Conservation (phyloP, 2,329 filamentous ascomycete species). For the Alternaria gaisen region DNA sequence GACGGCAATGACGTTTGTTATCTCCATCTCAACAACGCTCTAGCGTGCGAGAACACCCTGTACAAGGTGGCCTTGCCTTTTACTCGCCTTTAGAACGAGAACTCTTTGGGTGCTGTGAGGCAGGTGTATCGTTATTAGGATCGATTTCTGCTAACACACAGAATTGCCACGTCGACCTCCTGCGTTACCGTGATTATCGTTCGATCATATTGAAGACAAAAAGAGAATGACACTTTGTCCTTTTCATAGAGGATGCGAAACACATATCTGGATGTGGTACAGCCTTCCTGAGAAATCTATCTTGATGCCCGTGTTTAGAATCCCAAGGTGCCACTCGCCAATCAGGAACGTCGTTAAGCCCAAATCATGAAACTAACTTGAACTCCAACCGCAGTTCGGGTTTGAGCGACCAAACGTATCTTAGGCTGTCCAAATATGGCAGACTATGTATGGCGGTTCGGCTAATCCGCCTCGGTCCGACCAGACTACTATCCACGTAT, state of each 20-base stretch:
- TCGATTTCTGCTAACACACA: neutral
- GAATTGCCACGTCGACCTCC: neutral
- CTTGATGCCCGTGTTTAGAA: neutral
- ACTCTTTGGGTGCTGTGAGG: neutral
- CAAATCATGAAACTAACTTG: neutral
- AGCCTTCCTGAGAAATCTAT: neutral
- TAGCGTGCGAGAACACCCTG: neutral
- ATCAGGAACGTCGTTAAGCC: neutral
- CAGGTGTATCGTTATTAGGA: neutral
- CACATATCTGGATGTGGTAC: neutral
- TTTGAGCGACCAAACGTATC: neutral
- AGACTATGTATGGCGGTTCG: constrained; percentile 1
- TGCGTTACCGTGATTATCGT: neutral
- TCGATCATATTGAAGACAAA: neutral
- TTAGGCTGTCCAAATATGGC: neutral
- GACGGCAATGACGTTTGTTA: neutral
- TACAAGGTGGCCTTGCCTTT: neutral
- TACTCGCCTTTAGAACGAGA: neutral
- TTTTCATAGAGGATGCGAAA: neutral
- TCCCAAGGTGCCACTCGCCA: neutral
- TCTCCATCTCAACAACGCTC: neutral
- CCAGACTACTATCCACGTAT: neutral
- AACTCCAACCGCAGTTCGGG: neutral
- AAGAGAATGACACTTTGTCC: neutral
- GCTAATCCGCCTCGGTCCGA: neutral